These are phyloP conservation scores for Gaultheria prostrata DNA, from an alignment of 148 eudicot species.

Conservation along the genomic window DNA sequence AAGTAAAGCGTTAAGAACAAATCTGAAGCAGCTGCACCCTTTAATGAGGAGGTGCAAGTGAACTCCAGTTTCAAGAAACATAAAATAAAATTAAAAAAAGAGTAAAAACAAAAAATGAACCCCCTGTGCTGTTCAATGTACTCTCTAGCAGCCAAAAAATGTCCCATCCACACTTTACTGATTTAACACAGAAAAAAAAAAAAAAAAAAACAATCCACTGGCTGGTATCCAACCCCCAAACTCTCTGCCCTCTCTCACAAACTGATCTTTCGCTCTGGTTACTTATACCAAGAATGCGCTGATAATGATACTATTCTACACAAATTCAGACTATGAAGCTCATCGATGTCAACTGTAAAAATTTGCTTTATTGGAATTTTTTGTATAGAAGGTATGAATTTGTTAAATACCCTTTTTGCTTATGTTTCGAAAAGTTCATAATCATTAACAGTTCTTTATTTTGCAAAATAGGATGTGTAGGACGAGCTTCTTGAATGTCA, in stretches of 20 bases:
- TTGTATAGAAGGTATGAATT: not conserved
- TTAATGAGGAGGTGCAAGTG: not conserved
- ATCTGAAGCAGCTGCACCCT: not conserved
- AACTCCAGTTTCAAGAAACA: not conserved
- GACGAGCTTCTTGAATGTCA: not conserved
- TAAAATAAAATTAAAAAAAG: not conserved
- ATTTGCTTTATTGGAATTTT: too few species aligned
- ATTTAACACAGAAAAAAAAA: not conserved
- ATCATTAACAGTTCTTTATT: not conserved
- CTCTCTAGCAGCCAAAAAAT: not conserved
- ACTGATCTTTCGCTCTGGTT: not conserved
- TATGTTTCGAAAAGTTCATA: not conserved
- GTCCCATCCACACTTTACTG: not conserved
- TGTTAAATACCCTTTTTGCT: not conserved
- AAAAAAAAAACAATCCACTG: not conserved
- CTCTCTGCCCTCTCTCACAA: not conserved
- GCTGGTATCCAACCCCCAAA: not conserved
- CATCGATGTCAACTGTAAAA: too few species aligned
- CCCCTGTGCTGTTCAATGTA: not conserved
- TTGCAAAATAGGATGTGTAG: not conserved
- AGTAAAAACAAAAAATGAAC: not conserved
- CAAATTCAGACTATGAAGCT: not conserved
- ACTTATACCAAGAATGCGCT: not conserved
- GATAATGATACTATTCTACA: not conserved
- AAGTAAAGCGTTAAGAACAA: not conserved